Evolutionary conservation across 345 rosid genomes (phyloP).

Genomic region (Turnera subulata): DNA sequence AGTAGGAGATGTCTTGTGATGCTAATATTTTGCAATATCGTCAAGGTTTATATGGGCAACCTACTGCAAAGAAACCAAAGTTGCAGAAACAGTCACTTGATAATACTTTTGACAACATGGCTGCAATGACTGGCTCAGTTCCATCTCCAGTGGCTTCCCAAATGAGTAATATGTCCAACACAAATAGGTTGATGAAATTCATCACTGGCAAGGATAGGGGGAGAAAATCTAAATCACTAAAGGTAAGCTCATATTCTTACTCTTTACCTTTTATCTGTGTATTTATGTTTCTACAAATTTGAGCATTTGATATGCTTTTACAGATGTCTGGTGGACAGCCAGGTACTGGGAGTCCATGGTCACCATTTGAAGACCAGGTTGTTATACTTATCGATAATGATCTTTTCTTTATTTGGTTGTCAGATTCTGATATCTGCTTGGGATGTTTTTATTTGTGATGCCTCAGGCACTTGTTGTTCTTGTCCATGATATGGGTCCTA

Average conservation of each 20-base stretch:
- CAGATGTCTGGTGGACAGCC: conserved; percentile 73
- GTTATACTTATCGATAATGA: conserved; percentile 11
- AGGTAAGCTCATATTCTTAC: conserved; percentile 43
- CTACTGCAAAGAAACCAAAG: conserved; percentile 70
- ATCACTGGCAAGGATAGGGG: conserved; percentile 69
- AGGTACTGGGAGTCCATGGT: conserved; percentile 89
- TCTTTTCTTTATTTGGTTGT: conserved; percentile 16
- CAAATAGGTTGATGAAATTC: conserved; percentile 64
- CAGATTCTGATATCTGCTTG: conserved; percentile 19
- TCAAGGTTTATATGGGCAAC: conserved; percentile 72
- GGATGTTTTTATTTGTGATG: conserved; percentile 15
- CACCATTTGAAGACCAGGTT: conserved; percentile 98
- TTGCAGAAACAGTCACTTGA: conserved; percentile 59
- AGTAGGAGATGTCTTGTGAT: too few species aligned
- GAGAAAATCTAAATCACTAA: conserved; percentile 68
- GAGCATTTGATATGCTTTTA: conserved; percentile 24
- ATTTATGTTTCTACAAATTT: conserved; percentile 17
- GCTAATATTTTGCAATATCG: conserved; percentile 11
- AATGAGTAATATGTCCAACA: conserved; percentile 91
- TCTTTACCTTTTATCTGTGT: not conserved
- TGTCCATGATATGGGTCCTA: conserved; percentile 99
- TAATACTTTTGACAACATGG: conserved; percentile 52
- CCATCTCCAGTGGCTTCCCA: conserved; percentile 91
- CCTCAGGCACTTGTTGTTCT: conserved; percentile 94
- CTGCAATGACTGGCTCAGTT: conserved; percentile 51